Conservation (phyloP, 2,329 filamentous ascomycete species). For the Xylaria sp. region DNA sequence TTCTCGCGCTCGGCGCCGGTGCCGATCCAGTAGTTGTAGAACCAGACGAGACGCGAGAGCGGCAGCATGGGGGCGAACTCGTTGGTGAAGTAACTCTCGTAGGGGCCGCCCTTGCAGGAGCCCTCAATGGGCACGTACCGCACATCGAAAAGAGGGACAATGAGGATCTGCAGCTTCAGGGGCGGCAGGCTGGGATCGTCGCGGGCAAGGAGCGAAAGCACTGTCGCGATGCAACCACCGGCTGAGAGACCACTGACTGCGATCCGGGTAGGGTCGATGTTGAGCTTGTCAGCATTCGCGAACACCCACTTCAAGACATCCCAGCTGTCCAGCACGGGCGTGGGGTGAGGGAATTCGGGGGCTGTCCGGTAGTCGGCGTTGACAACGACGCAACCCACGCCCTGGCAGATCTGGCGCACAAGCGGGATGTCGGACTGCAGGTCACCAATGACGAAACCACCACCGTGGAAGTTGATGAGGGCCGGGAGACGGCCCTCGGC, state of each 20-base stretch:
- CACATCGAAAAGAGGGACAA: conserved; percentile 34
- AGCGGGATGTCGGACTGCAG: conserved; percentile 46
- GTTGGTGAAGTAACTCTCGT: conserved; percentile 31
- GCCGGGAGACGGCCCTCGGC: conserved; percentile 38
- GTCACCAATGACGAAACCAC: conserved; percentile 46
- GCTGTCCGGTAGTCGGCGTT: conserved; percentile 49
- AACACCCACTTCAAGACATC: conserved; percentile 39
- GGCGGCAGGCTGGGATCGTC: conserved; percentile 28
- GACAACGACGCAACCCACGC: conserved; percentile 42
- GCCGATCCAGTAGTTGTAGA: conserved; percentile 36
- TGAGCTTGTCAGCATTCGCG: conserved; percentile 28
- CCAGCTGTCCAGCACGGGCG: conserved; percentile 44
- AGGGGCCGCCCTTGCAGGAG: conserved; percentile 27
- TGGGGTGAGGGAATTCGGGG: conserved; percentile 46
- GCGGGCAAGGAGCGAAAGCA: conserved; percentile 24
- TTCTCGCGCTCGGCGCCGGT: conserved; percentile 28
- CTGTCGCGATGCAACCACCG: conserved; percentile 29
- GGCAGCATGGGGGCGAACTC: conserved; percentile 35
- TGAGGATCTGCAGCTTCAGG: conserved; percentile 32
- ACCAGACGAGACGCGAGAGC: conserved; percentile 33
- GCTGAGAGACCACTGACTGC: conserved; percentile 27
- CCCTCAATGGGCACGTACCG: conserved; percentile 33
- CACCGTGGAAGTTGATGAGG: conserved; percentile 46
- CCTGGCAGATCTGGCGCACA: conserved; percentile 42
- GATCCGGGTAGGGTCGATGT: conserved; percentile 25